Percentiles rank a stretch among this genome's conserved stretches.
These are phyloP conservation scores for Isatis tinctoria DNA, from an alignment of 345 rosid genomes.

Conservation along the genomic window DNA sequence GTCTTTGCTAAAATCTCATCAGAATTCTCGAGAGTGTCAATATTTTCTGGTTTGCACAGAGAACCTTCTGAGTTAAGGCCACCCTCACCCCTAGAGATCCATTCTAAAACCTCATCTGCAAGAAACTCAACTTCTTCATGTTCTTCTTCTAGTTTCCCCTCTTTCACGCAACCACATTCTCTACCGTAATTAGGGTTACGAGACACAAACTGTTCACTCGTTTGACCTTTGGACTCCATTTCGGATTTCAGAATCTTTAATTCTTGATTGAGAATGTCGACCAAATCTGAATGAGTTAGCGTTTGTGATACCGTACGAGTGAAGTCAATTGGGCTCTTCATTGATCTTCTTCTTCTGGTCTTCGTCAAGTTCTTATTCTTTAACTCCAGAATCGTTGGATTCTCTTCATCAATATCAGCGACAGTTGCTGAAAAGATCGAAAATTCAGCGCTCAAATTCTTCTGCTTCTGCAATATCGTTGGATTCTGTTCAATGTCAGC, in stretches of 20 bases:
- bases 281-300: constrained; percentile 1
- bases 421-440: not conserved
- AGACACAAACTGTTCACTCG: not conserved
- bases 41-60: too few species aligned
- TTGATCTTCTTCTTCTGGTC: not conserved
- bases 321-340: not conserved
- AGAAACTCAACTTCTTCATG: not conserved
- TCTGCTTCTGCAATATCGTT: too few species aligned
- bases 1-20: not conserved
- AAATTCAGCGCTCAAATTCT: not conserved
- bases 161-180: not conserved
- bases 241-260: not conserved
- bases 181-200: not conserved
- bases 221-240: not conserved
- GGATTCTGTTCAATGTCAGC: too few species aligned
- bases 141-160: not conserved
- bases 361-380: not conserved
- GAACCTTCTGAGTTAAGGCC: too few species aligned
- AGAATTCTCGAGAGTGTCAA: too few species aligned
- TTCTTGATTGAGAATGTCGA: not conserved
- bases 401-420: not conserved
- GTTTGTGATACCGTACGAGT: constrained; percentile 11
- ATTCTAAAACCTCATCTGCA: not conserved
- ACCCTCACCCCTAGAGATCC: too few species aligned
- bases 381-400: not conserved